Percentiles rank a stretch among this genome's conserved stretches.
Evolutionary conservation across 257 asterid genomes (phyloP).

Genomic region (Fraxinus anomala): DNA sequence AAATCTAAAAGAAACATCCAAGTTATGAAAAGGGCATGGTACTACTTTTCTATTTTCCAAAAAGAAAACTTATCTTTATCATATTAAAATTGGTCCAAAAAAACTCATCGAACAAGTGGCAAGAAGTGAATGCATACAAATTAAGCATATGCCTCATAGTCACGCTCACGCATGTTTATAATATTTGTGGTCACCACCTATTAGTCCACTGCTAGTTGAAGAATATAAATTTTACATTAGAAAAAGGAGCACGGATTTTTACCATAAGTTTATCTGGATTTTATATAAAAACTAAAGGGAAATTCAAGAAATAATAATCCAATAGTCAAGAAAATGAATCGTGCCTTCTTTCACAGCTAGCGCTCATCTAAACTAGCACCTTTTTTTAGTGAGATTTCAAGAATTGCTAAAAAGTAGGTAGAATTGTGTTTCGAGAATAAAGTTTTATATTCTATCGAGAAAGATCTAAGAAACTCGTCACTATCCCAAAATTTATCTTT

Average conservation of each 20-base stretch:
- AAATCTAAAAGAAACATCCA: neutral
- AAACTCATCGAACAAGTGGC: neutral
- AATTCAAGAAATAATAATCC: neutral
- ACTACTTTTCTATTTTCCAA: neutral
- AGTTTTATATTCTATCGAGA: neutral
- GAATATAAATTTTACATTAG: neutral
- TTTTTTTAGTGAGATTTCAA: neutral
- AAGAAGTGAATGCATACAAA: neutral
- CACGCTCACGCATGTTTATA: neutral
- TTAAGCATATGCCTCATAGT: neutral
- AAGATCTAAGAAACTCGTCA: neutral
- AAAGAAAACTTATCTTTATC: no score
- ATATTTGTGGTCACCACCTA: neutral
- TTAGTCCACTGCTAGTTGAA: neutral
- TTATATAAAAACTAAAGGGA: neutral
- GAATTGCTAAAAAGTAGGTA: neutral
- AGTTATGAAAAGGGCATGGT: neutral
- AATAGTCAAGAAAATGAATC: neutral
- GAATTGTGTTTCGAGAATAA: neutral
- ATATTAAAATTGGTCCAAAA: neutral
- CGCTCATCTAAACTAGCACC: neutral
- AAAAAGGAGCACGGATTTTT: neutral
- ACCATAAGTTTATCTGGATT: neutral
- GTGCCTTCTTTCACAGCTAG: neutral
- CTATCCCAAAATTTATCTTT: conserved; percentile 19